Percentiles rank a stretch among this genome's conserved stretches.
Evolutionary conservation across 768 basidiomycete genomes (phyloP).

Genomic region (Phanerochaete sordida): DNA sequence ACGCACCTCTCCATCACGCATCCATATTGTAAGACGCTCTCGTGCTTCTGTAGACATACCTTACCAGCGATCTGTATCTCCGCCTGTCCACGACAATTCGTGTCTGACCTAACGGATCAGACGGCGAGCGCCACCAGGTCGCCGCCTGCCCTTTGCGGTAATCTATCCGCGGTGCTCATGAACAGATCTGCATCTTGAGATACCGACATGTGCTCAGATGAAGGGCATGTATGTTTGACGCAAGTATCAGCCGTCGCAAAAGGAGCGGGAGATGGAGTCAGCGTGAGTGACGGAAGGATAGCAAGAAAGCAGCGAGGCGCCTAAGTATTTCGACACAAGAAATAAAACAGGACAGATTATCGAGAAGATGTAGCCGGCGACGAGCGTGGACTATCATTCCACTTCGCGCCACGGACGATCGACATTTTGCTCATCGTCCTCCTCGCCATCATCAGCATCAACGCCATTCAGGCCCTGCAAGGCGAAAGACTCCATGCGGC

Average conservation of each 20-base stretch:
- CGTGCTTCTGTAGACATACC: neutral
- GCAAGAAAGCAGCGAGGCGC: no score
- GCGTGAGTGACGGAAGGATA: no score
- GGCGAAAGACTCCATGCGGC: constrained; percentile 25
- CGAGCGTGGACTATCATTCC: no score
- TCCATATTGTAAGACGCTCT: neutral
- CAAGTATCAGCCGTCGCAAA: no score
- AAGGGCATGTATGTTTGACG: neutral
- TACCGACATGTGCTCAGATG: neutral
- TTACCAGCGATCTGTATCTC: neutral
- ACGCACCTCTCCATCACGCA: neutral
- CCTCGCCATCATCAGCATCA: constrained; percentile 11
- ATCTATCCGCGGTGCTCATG: neutral
- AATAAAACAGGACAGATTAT: no score
- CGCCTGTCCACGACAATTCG: neutral
- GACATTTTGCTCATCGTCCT: constrained; percentile 12
- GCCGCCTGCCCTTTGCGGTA: neutral
- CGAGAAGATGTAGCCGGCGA: no score
- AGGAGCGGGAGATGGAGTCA: no score
- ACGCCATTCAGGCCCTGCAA: constrained; percentile 1
- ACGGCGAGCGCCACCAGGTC: constrained; percentile 1
- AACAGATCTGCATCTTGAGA: neutral
- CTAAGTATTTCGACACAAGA: no score
- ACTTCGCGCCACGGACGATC: constrained; percentile 18
- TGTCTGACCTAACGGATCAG: neutral